Base-by-base conservation (phyloP, 169 alveolate genomes). In the Theileria orientalis region DNA sequence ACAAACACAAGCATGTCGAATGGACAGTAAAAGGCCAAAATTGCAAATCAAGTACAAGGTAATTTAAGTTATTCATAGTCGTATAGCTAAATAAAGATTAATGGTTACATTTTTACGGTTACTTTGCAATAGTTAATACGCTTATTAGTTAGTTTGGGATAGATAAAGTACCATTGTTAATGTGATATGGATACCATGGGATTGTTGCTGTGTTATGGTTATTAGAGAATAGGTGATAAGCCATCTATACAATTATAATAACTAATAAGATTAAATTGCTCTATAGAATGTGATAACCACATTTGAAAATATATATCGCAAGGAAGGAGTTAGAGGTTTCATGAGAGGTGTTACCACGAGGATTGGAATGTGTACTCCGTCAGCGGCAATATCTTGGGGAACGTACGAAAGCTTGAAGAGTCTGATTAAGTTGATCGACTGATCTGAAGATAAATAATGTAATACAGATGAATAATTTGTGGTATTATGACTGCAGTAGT, bases 311-410 rank as follows among this genome's bases (percentile, higher is more conserved):
- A 77, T 94, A 9, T 91, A 74, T 67, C 37, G 75, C 61, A 79
- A 76, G 49, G 95, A 94, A 70, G 98, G 98, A 0, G 16, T 91
- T 2, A 82, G 90, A 14, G 97, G 96, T 1, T 94, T 96, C 69
- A 90, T 87, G 76, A 91, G 93, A 72, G 99, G 99, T n/a, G 87
- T 93, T 16, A 51, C 83, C 11, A 94, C 98, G 16, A 90, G 99
- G 75, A 87, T 96, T 86, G 64, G 92, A 41, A 69, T 94, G 23
- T 87, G 95, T 32, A 86, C 94, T 16, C 98, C 98, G 16, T 95
- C 98, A n/a, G 94, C 96, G 41, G 98, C 99, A 6, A 83, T 96
- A 16, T 93, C 96, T 14, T 96, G 99, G 99, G 97, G 97, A 27
- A 93, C 98, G 11, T 96, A 96, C 78, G 98, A 95, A 85, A 78